phyloP scores from a whole-genome alignment of 176 grass and related monocot genomes.

The Cenchrus fungigraminus region DNA sequence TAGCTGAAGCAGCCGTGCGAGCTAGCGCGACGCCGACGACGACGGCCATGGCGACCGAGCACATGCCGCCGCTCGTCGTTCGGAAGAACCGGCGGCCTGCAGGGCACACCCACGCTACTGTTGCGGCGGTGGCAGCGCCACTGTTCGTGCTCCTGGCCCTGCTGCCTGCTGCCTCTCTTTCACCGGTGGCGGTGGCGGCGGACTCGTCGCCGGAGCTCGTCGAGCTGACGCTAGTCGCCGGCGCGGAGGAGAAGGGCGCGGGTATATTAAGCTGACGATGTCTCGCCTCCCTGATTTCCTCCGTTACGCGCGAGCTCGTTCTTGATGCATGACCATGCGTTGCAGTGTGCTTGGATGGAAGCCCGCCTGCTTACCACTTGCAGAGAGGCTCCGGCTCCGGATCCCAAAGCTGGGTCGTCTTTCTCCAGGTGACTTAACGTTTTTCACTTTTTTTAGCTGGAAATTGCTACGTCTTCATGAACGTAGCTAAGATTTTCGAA shows the following conservation, averaged over 20 bases:
- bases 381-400: conserved; percentile 71
- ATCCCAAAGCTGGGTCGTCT: conserved; percentile 58
- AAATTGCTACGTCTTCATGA: background rate
- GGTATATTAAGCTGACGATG: background rate
- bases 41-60: background rate
- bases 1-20: background rate
- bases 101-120: background rate
- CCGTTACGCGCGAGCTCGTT: background rate
- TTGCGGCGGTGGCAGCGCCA: background rate
- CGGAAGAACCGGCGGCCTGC: background rate
- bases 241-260: conserved; percentile 1
- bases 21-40: background rate
- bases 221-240: conserved; percentile 51
- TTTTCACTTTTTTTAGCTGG: too few relatives aligned
- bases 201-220: conserved; percentile 26
- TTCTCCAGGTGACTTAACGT: conserved; percentile 54
- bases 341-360: conserved; percentile 84
- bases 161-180: background rate
- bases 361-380: conserved; percentile 64
- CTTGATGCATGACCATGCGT: background rate
- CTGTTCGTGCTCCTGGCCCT: background rate
- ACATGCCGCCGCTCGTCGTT: background rate
- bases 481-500: background rate
- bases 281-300: background rate
- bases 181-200: background rate